A percentile compares a stretch with the other conserved stretches of the same genome.
Conservation (phyloP, 1,284 basidiomycete species). For the Phylloboletellus chloephorus region DNA sequence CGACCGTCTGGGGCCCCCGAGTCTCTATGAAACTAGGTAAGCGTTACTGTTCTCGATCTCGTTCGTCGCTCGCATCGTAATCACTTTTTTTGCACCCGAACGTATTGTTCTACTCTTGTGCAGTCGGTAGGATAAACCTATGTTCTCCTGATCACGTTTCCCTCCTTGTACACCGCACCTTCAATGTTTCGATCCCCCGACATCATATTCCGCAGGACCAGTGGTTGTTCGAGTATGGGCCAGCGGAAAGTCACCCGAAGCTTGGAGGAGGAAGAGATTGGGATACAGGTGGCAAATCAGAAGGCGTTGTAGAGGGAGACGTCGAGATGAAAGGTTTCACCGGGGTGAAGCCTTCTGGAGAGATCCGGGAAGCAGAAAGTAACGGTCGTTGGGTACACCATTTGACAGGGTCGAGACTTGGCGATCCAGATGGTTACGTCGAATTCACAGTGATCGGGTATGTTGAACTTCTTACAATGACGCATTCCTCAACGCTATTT, state of each 20-base stretch:
- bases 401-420: slow-evolving; percentile 65
- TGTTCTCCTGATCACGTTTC: slow-evolving; percentile 94
- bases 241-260: slow-evolving; percentile 72
- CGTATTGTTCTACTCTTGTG: neutral
- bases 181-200: slow-evolving; percentile 95
- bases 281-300: slow-evolving; percentile 20
- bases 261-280: slow-evolving; percentile 42
- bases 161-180: slow-evolving; percentile 87
- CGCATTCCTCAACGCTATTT: neutral
- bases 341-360: slow-evolving; percentile 26
- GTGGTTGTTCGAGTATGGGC: slow-evolving; percentile 86
- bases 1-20: slow-evolving; percentile 85
- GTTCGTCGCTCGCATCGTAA: slow-evolving; percentile 1
- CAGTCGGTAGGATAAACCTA: slow-evolving; percentile 83
- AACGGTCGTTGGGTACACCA: slow-evolving; percentile 82
- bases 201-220: slow-evolving; percentile 80
- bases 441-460: slow-evolving; percentile 92
- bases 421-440: slow-evolving; percentile 64
- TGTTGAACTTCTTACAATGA: slow-evolving; percentile 4
- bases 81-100: neutral
- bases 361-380: slow-evolving; percentile 34
- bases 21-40: slow-evolving; percentile 81
- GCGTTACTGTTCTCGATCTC: slow-evolving; percentile 24
- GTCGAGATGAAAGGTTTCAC: slow-evolving; percentile 25
- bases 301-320: slow-evolving; percentile 21